These are phyloP conservation scores for Bjerkandera adusta DNA, from an alignment of 1,284 basidiomycete genomes.

Conservation along the genomic window DNA sequence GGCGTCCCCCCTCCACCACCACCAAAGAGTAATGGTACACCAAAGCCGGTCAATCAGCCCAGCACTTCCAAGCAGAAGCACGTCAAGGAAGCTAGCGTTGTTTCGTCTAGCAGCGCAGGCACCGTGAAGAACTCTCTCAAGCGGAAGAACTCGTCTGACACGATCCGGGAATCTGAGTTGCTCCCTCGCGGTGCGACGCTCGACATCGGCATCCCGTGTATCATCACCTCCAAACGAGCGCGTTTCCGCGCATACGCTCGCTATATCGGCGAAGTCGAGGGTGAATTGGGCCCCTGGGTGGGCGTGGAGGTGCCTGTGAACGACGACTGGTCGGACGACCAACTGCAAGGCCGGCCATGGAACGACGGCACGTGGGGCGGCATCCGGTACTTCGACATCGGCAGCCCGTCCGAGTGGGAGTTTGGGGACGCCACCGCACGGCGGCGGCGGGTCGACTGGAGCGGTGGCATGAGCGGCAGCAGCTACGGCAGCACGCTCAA, in stretches of 20 bases:
- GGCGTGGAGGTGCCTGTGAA: slow-evolving; percentile 84
- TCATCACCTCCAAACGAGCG: slow-evolving; percentile 79
- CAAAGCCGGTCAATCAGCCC: neutral
- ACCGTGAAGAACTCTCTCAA: slow-evolving; percentile 30
- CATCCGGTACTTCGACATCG: slow-evolving; percentile 78
- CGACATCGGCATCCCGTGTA: slow-evolving; percentile 89
- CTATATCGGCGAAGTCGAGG: slow-evolving; percentile 84
- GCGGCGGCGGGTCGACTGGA: slow-evolving; percentile 44
- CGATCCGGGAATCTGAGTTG: slow-evolving; percentile 30
- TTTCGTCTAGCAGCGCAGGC: slow-evolving; percentile 26
- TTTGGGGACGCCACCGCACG: slow-evolving; percentile 43
- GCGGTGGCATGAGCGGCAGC: slow-evolving; percentile 26
- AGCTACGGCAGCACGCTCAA: slow-evolving; percentile 40
- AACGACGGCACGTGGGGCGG: slow-evolving; percentile 82
- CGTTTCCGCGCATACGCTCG: slow-evolving; percentile 85
- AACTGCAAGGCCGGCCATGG: slow-evolving; percentile 65
- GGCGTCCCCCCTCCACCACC: slow-evolving; percentile 11
- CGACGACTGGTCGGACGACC: slow-evolving; percentile 52
- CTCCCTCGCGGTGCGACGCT: slow-evolving; percentile 67
- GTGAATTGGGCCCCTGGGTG: slow-evolving; percentile 84
- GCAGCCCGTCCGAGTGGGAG: slow-evolving; percentile 59
- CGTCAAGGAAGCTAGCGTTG: slow-evolving; percentile 30
- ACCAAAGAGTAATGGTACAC: slow-evolving; percentile 7
- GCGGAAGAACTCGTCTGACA: slow-evolving; percentile 37
- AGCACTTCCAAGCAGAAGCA: slow-evolving; percentile 20